Percentiles rank a stretch among this genome's conserved stretches.
Evolutionary conservation across 2,329 filamentous ascomycete genomes (phyloP).

Genomic region (Parascedosporium putredinis): DNA sequence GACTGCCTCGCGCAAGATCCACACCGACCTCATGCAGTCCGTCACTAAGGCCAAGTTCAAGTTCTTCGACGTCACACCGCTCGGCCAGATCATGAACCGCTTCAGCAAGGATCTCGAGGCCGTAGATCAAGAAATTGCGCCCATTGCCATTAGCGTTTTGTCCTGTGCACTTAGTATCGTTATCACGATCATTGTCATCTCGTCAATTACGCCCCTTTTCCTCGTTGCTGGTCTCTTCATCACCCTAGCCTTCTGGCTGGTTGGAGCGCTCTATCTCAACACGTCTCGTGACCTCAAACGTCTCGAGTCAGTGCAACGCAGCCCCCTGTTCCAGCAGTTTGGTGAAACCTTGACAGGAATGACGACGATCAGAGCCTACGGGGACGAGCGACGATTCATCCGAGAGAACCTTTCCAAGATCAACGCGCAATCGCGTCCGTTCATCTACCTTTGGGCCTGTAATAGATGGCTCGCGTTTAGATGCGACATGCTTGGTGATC

Average conservation of each 20-base stretch:
- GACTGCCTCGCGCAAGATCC: slow-evolving; percentile 75
- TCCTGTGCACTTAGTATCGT: slow-evolving; percentile 56
- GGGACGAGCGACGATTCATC: slow-evolving; percentile 86
- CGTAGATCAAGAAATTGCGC: slow-evolving; percentile 90
- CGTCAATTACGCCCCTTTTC: slow-evolving; percentile 81
- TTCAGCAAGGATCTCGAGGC: slow-evolving; percentile 97
- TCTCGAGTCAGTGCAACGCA: slow-evolving; percentile 86
- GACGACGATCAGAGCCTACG: slow-evolving; percentile 93
- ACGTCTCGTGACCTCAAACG: slow-evolving; percentile 94
- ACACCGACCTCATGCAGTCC: slow-evolving; percentile 64
- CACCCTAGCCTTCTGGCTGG: slow-evolving; percentile 66
- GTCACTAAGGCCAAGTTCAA: slow-evolving; percentile 88
- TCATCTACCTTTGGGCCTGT: slow-evolving; percentile 92
- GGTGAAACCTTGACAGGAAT: slow-evolving; percentile 91
- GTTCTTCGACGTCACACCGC: slow-evolving; percentile 93
- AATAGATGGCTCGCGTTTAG: slow-evolving; percentile 95
- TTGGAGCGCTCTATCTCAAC: slow-evolving; percentile 80
- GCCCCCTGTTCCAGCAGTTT: slow-evolving; percentile 94
- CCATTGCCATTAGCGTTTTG: slow-evolving; percentile 70
- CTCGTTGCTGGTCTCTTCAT: slow-evolving; percentile 81
- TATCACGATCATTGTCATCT: slow-evolving; percentile 81
- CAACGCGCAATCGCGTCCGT: slow-evolving; percentile 84
- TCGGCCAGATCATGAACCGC: slow-evolving; percentile 94
- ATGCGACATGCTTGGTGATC: slow-evolving; percentile 78
- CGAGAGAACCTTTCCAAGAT: slow-evolving; percentile 81